Percentiles rank a stretch among this genome's conserved stretches.
Conservation (phyloP, 2,329 filamentous ascomycete genomes). For the Phialophora expanda region DNA sequence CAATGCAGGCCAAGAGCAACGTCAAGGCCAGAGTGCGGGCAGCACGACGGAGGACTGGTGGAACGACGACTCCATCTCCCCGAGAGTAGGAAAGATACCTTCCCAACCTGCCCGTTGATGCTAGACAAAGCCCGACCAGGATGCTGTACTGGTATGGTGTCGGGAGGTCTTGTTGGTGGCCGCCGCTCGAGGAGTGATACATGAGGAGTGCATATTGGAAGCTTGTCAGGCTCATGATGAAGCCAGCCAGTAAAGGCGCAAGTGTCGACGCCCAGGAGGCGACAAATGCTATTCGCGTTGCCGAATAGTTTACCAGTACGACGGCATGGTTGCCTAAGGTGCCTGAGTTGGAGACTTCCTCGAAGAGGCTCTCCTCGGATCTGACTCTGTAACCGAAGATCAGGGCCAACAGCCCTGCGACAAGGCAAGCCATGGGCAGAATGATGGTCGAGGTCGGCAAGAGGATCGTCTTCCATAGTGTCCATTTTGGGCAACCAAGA, state of each 20-base stretch:
- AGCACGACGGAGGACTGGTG: constrained; percentile 33
- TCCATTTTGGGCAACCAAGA: constrained; percentile 18
- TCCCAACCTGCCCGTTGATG: constrained; percentile 33
- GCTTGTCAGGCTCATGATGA: constrained; percentile 35
- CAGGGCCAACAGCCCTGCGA: constrained; percentile 32
- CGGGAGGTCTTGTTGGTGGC: constrained; percentile 31
- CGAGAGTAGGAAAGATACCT: constrained; percentile 35
- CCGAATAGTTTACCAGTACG: constrained; percentile 38
- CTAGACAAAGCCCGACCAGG: constrained; percentile 36
- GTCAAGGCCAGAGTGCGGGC: constrained; percentile 28
- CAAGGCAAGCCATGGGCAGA: constrained; percentile 35
- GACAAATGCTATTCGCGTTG: constrained; percentile 37
- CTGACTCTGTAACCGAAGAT: constrained; percentile 36
- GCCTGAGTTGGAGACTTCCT: constrained; percentile 25
- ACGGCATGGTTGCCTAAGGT: constrained; percentile 25
- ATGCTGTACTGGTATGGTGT: constrained; percentile 39
- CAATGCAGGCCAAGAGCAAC: constrained; percentile 30
- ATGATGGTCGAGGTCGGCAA: constrained; percentile 33
- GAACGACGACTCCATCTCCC: constrained; percentile 23
- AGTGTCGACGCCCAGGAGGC: constrained; percentile 37
- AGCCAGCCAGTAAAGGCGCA: constrained; percentile 36
- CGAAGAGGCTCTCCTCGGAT: constrained; percentile 28
- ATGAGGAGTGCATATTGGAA: constrained; percentile 27
- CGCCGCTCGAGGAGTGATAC: constrained; percentile 25
- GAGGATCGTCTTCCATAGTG: constrained; percentile 31